Evolutionary conservation across 1,284 basidiomycete species (phyloP).

Genomic region (Abortiporus biennis): DNA sequence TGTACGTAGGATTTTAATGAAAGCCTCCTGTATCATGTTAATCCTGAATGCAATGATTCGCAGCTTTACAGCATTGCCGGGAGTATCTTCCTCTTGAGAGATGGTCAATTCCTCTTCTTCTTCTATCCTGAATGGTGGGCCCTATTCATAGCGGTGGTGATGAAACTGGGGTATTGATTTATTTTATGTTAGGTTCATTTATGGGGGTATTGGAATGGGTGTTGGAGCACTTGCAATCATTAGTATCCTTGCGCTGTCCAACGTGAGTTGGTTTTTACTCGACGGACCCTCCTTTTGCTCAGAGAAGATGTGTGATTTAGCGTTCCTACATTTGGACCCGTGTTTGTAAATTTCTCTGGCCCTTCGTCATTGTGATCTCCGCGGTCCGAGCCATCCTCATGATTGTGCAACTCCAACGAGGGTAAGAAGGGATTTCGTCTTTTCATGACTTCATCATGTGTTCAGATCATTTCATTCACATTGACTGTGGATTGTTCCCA

Average conservation of each 20-base stretch:
- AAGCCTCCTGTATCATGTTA: conserved; percentile 4
- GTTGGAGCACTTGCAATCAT: conserved; percentile 52
- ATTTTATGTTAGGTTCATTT: conserved; percentile 52
- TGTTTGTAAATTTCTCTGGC: conserved; percentile 67
- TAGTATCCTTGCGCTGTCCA: conserved; percentile 60
- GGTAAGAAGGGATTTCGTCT: conserved; percentile 43
- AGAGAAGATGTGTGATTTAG: conserved; percentile 35
- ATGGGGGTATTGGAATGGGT: conserved; percentile 64
- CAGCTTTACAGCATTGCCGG: conserved; percentile 68
- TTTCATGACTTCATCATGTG: conserved; percentile 10
- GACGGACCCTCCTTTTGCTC: background rate
- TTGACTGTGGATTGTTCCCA: no score
- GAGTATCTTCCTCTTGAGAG: conserved; percentile 58
- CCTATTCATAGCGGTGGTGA: conserved; percentile 4
- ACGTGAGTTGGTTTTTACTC: conserved; percentile 34
- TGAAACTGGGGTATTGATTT: background rate
- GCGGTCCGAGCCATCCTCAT: conserved; percentile 68
- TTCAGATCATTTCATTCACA: no score
- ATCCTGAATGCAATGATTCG: background rate
- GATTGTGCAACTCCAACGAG: conserved; percentile 67
- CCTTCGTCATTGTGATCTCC: conserved; percentile 61
- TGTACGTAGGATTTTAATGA: conserved; percentile 31
- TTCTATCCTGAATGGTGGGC: conserved; percentile 61
- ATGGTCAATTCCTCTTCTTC: conserved; percentile 68
- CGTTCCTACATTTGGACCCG: conserved; percentile 70